Base-by-base conservation (phyloP, 108 stramenopile species). In the Cyclotella atomus region DNA sequence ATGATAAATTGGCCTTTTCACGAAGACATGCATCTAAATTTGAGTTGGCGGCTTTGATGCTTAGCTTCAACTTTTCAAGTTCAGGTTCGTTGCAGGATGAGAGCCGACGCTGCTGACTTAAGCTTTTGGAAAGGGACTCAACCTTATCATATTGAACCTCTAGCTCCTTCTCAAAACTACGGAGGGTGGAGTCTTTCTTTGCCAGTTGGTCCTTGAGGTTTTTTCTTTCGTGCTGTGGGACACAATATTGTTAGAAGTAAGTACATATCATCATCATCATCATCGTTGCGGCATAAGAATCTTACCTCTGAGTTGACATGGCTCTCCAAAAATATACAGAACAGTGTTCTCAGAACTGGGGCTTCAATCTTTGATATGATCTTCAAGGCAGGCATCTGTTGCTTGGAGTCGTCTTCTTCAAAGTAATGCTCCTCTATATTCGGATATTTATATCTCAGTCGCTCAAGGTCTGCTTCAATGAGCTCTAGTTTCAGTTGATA, bases 401-500 rank as follows among this genome's bases (percentile, higher is more conserved):
- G 54, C 30, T 45, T 65, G 21, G 59, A 20, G 14, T 49, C 43
- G 21, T 79, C 77, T 6, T 81, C 73, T 7, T 81, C 73, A 28
- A 83, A 65, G 25, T 68, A 20, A 30, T 59, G 33, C 34, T 66
- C 72, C 23, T 88, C 78, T 44, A 59, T 59, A 0, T 19, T 62
- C 1, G 87, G 81, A 61, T 79, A 60, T 52, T 83, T 73, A 3
- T 35, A 19, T 38, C 76, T 35, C 55, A 95, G 47, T 16, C 87
- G 70, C 45, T 93, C 84, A 44, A 95, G 43, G 59, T 92, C 91
- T 28, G 59, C 68, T 6, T 88, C 88, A 9, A 95, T 70, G 9
- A 95, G 50, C 68, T 95, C 94, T n/a, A 92, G 53, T 63, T 88
- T 90, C 56, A 95, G 57, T 63, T 95, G 91, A 29, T 89, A 59